Evolutionary conservation across 106 monocot species (phyloP).

Genomic region (Chionographis japonica): DNA sequence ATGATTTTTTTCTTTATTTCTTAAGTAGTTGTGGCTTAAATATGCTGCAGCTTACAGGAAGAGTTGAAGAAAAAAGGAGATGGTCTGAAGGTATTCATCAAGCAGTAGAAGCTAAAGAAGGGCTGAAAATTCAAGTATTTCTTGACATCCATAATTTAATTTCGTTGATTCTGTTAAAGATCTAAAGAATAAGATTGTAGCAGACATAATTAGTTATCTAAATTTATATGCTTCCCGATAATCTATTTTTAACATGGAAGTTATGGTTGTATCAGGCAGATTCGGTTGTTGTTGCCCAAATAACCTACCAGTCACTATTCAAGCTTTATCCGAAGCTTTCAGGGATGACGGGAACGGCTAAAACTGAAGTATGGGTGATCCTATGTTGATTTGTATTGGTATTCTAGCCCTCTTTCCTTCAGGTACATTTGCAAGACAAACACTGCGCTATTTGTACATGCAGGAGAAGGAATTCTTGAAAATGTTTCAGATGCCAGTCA

Average conservation of each 20-base stretch:
- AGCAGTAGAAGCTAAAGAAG: conserved; percentile 99
- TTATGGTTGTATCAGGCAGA: conserved; percentile 61
- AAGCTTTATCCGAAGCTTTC: conserved; percentile 99
- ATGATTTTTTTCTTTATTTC: neutral
- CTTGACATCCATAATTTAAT: neutral
- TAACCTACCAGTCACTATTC: conserved; percentile 96
- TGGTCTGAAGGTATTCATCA: conserved; percentile 99
- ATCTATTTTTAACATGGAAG: neutral
- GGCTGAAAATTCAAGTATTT: conserved; percentile 82
- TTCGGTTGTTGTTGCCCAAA: conserved; percentile 95
- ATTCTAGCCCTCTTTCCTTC: neutral
- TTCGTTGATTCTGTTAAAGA: neutral
- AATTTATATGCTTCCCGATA: neutral
- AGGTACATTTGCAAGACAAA: neutral
- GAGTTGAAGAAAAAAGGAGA: conserved; percentile 96
- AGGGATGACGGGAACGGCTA: conserved; percentile 99
- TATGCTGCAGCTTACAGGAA: conserved; percentile 83
- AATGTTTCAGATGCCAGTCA: conserved; percentile 96
- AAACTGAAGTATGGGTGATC: conserved; percentile 71
- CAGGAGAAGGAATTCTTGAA: conserved; percentile 99
- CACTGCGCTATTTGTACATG: conserved; percentile 6
- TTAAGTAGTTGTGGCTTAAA: neutral
- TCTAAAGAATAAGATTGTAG: neutral
- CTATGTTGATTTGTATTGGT: neutral
- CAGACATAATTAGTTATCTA: neutral